Conservation (phyloP, 2,329 filamentous ascomycete genomes). For the Aspergillus tamarii region DNA sequence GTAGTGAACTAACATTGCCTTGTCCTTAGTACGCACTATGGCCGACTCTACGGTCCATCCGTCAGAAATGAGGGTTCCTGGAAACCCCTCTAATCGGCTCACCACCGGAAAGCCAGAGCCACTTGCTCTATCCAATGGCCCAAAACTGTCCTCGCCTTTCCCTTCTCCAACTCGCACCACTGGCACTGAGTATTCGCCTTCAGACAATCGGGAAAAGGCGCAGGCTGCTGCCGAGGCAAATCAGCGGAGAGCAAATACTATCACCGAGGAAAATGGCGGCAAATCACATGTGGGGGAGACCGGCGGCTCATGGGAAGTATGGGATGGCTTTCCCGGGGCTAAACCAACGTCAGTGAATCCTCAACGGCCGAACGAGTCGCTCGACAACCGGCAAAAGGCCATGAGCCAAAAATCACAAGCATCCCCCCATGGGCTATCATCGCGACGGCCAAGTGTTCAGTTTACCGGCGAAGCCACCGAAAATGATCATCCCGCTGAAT, state of each 20-base stretch:
- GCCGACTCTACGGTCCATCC: slow-evolving; percentile 25
- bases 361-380: slow-evolving; percentile 30
- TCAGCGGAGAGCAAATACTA: slow-evolving; percentile 10
- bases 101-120: slow-evolving; percentile 25
- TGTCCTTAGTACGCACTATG: slow-evolving; percentile 26
- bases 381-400: slow-evolving; percentile 26
- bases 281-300: slow-evolving; percentile 13
- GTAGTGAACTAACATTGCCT: slow-evolving; percentile 3
- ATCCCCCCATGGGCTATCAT: slow-evolving; percentile 32
- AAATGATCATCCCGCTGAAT: slow-evolving; percentile 52
- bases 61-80: slow-evolving; percentile 23
- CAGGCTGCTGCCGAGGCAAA: slow-evolving; percentile 19
- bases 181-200: slow-evolving; percentile 24
- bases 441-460: slow-evolving; percentile 70
- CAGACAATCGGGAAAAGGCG: slow-evolving; percentile 20
- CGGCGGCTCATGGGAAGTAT: slow-evolving; percentile 15
- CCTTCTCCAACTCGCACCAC: slow-evolving; percentile 33
- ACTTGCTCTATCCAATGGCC: slow-evolving; percentile 22
- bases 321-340: slow-evolving; percentile 22
- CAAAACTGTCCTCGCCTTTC: slow-evolving; percentile 32
- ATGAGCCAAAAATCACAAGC: slow-evolving; percentile 27
- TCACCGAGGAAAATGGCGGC: slow-evolving; percentile 11
- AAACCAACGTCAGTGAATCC: slow-evolving; percentile 27
- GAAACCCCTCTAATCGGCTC: slow-evolving; percentile 20
- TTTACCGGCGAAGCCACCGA: slow-evolving; percentile 65